Base-by-base conservation (phyloP, 768 basidiomycete genomes). In the Asterophora lycoperdoides region DNA sequence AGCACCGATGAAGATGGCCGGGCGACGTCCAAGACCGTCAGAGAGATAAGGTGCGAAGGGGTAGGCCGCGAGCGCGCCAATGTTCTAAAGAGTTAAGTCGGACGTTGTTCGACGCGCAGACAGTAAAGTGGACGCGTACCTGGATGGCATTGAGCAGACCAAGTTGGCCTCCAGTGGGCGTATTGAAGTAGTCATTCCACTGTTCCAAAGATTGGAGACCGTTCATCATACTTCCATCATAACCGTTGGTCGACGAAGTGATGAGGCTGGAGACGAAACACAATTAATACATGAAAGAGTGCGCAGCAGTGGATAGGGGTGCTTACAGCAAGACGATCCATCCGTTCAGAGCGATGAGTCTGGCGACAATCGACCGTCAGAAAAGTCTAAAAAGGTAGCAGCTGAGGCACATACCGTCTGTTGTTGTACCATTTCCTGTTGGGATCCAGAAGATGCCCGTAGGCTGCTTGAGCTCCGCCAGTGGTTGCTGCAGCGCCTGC, bases 151-250 rank as follows among this genome's bases (percentile, higher is more conserved):
- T 86, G 42, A 88, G 73, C 14, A 88, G 65, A 61, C 86, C 84
- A 26, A 87, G 73, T 56, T 67, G 80, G 29, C 76, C 70, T 36
- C 78, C 76, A 14, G 69, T 65, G 11, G 88, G 87, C 45, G 69
- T n/a, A 47, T 71, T 52, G 64, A 90, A 89, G 59, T 79, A 84
- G 7, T 52, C 39, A 40, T 71, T 64, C 88, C 88, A 90, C 54
- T 83, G 78, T 14, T 59, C 46, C 51, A 89, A 70, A 39, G 78
- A 77, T 65, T 90, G 87, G 35, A 90, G 71, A 62, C 83, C 84
- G 65, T 89, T 87, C 85, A 87, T 85, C 79, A 87, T 80, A 63
- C 79, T 81, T 51, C 84, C 83, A 58, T 88, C 86, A 60, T 82
- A 88, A 44, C 86, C 86, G 62, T 81, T 85, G 41, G 81, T 85